Evolutionary conservation across 2,329 filamentous ascomycete species (phyloP).

Genomic region (Epicoccum nigrum): DNA sequence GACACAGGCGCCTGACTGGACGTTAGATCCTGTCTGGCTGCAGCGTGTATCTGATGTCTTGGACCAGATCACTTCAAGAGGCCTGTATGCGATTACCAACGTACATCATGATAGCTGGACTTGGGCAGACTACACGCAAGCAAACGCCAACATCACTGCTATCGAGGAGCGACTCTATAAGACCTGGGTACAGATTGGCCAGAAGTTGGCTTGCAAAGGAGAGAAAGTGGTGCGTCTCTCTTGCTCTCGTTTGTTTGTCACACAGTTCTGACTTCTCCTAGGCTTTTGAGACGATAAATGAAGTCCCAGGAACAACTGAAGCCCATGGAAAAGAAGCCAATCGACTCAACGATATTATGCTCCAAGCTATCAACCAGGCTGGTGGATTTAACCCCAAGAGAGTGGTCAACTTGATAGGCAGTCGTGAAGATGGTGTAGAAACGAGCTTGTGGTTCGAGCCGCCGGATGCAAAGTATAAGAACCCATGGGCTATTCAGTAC

Average conservation of each 20-base stretch:
- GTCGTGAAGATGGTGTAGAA: slow-evolving; percentile 58
- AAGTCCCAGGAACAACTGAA: slow-evolving; percentile 60
- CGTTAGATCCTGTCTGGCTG: slow-evolving; percentile 61
- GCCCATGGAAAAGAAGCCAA: slow-evolving; percentile 60
- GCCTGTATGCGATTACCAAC: slow-evolving; percentile 62
- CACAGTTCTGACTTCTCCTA: not conserved
- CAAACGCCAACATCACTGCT: slow-evolving; percentile 55
- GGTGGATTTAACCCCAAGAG: slow-evolving; percentile 63
- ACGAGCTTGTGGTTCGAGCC: slow-evolving; percentile 61
- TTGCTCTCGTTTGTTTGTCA: too few species aligned
- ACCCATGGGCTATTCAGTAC: slow-evolving; percentile 66
- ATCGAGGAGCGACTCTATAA: slow-evolving; percentile 64
- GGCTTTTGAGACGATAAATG: slow-evolving; percentile 66
- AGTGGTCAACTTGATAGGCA: slow-evolving; percentile 63
- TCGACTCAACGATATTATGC: slow-evolving; percentile 63
- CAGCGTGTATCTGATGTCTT: slow-evolving; percentile 64
- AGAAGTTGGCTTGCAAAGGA: slow-evolving; percentile 61
- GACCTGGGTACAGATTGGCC: slow-evolving; percentile 65
- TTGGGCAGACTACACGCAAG: slow-evolving; percentile 61
- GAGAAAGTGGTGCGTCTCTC: slow-evolving; percentile 47
- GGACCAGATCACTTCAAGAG: slow-evolving; percentile 59
- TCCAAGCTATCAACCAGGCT: slow-evolving; percentile 59
- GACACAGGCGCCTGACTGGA: slow-evolving; percentile 59
- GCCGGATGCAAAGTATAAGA: slow-evolving; percentile 55
- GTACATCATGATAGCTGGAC: slow-evolving; percentile 66